Evolutionary conservation across 768 basidiomycete species (phyloP), one percentile per base, ranked within the genome.

Genomic region (Trametes villosa): DNA sequence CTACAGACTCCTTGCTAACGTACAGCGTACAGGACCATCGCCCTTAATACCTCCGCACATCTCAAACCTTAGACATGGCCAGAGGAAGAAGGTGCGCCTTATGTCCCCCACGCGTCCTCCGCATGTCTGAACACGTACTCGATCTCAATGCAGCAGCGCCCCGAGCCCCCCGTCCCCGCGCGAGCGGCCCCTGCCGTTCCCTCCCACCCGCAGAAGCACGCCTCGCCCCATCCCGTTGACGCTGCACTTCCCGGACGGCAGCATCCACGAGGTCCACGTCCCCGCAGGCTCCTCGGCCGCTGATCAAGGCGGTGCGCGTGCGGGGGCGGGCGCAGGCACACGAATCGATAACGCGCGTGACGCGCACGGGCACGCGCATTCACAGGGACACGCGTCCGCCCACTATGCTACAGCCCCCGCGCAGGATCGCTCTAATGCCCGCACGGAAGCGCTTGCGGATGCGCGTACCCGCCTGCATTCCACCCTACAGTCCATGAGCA

Each of bases 291-390:
- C 46, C 17, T 2, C 46, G 29, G 18, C 6, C 20, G 20, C 38
- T 15, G 27, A 49, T 57, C 48, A 17, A 20, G 56, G 36, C 47
- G 20, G 27, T 20, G 38, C 46, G 12, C 3, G n/a, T 11, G n/a
- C n/a, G n/a, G n/a, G n/a, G n/a, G n/a, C n/a, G n/a, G n/a, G n/a
- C n/a, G 34, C 34, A 20, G 20, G 20, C 56, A 42, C 47, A 40
- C 3, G 38, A 18, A 49, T 49, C 47, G 47, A 49, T 57, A 41
- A 50, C 47, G 7, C 46, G 38, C 27, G n/a, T 40, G 47, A 18
- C 56, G 56, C 56, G 30, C 47, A 40, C 9, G 18, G 12, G n/a
- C n/a, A n/a, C n/a, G n/a, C n/a, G n/a, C n/a, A n/a, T 22, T 27
- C 47, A 22, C 36, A 41, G 36, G 56, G n/a, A 22, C 29, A 29